Evolutionary conservation across 139 green algal species (phyloP), one percentile per base, ranked within the genome.

Genomic region (Chlorella sp.): DNA sequence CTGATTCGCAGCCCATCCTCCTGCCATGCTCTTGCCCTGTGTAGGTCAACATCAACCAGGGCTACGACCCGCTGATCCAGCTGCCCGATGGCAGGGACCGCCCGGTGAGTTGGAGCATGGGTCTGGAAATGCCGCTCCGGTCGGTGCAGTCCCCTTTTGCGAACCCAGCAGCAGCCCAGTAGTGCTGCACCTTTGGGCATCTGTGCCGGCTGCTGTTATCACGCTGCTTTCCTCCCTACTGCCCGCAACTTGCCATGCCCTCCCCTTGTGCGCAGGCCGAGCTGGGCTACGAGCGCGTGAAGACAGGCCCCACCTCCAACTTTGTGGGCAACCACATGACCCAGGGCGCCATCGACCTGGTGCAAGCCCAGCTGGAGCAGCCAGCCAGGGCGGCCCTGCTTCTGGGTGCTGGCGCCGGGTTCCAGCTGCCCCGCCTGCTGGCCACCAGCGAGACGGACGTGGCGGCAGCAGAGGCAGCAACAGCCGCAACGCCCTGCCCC

Each of bases 261-360:
- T 2, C 23, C 21, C 36, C 23, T 73, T 38, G 4, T 11, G 41
- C 64, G 41, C 64, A 92, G 88, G 41, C 51, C 4, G 86, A 89
- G 20, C 85, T 88, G 20, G 94, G 94, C 0, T 96, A 96, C 78
- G 93, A 97, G 74, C 89, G 85, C 30, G 88, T 94, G 16, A 70
- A 93, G 56, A 44, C 78, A 2, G 94, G 95, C 0, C 93, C 89
- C 2, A 98, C 95, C 39, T 94, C 93, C 78, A 98, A 98, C 87
- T 96, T 98, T 80, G 95, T 98, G 63, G 95, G 95, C 1, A 94
- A 97, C 84, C 91, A 95, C 82, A 98, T 98, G 95, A 95, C 92
- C 36, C 89, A 93, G 70, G 94, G 91, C 12, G 94, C 95, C 16
- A 95, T 97, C 56, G 94, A 97, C 73, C 85, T 98, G 21, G 93